Base-by-base conservation (phyloP, 2,329 filamentous ascomycete species). In the Stenocarpella maydis region DNA sequence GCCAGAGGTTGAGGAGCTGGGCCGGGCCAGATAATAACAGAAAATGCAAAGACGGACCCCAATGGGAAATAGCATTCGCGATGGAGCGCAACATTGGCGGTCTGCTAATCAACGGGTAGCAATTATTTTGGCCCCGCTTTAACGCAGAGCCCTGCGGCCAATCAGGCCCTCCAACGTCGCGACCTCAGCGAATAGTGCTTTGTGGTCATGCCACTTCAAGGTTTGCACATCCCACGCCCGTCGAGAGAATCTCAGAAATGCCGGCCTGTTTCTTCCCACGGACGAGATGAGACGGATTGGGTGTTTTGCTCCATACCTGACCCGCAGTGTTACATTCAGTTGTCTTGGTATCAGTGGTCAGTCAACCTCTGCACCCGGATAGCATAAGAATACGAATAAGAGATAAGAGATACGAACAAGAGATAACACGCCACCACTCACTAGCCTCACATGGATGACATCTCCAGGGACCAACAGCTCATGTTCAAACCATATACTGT, bases 311-410 rank as follows among this genome's bases (percentile, higher is more conserved):
- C 19, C n/a, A 26, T 24, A 5, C 8, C n/a, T 63, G 19, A 6
- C 26, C n/a, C 9, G 43, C 43, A 47, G 19, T 43, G 31, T 7
- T 31, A 9, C 17, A 67, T 14, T 34, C 19, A 12, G 31, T 17
- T 31, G 37, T 34, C 39, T 12, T 19, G 14, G n/a, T n/a, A n/a
- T n/a, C 52, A 53, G 19, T 19, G 7, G 31, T 67, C 53, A 55
- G 39, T 41, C 34, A 9, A 37, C 10, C 10, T 31, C 4, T 52
- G 28, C 63, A 49, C 24, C 21, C 19, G 26, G 7, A 7, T 19
- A 37, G 31, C 10, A 26, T 24, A 19, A 66, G 68, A 70, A 70
- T 68, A 70, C 68, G 68, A 70, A 70, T 68, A 70, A 70, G 68
- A 70, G 39, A 63, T 55, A 58, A 60, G 19, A 2, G 54, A 67